These are phyloP conservation scores for Castanea mollissima DNA, from an alignment of 306 rosid genomes.

Conservation along the genomic window DNA sequence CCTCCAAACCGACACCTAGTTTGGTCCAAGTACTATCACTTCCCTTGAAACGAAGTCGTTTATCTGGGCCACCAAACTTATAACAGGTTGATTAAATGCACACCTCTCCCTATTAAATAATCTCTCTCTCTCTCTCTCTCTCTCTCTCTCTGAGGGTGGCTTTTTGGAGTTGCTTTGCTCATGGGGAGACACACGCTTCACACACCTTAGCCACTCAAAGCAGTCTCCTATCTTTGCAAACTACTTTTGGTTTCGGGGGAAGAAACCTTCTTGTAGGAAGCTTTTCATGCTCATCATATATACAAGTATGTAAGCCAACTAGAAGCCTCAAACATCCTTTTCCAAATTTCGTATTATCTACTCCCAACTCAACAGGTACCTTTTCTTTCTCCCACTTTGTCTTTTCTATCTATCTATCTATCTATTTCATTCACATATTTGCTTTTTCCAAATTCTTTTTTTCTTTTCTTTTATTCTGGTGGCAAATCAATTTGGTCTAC, in stretches of 20 bases:
- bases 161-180: not conserved
- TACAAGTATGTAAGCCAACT: not conserved
- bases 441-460: not conserved
- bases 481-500: not conserved
- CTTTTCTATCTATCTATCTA: not conserved
- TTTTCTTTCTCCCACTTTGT: not conserved
- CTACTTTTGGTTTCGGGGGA: not conserved
- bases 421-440: not conserved
- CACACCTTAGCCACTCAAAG: conserved; percentile 4
- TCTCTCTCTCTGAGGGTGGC: not conserved
- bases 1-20: too few relatives aligned
- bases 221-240: not conserved
- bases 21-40: not conserved
- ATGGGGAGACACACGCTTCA: not conserved
- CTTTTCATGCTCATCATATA: not conserved
- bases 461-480: not conserved
- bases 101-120: not conserved
- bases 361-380: not conserved
- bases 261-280: not conserved
- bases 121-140: not conserved
- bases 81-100: not conserved
- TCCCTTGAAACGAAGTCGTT: not conserved
- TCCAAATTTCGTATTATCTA: not conserved
- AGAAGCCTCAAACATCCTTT: not conserved
- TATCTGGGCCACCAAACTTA: not conserved